phyloP scores from a whole-genome alignment of 768 basidiomycete genomes.

The Serendipita sp. region DNA sequence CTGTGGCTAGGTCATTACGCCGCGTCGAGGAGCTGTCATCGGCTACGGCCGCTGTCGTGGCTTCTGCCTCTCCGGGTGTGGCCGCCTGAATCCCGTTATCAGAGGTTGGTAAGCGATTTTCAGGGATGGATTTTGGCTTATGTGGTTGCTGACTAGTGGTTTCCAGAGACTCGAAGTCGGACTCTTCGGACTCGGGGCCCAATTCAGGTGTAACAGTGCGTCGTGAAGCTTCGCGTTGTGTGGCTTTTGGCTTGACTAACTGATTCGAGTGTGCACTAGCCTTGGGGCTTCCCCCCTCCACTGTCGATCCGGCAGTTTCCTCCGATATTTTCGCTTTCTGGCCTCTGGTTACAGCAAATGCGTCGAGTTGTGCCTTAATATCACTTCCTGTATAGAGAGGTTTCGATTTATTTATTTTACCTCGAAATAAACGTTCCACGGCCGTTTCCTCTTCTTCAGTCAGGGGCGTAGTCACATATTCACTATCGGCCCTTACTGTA shows the following conservation, averaged over 20 bases:
- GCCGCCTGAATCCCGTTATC: no score
- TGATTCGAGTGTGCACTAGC: background rate
- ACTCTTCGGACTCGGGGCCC: background rate
- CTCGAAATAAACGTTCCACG: background rate
- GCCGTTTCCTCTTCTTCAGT: background rate
- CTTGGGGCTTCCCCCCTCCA: background rate
- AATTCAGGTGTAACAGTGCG: background rate
- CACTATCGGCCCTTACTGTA: constrained; percentile 13
- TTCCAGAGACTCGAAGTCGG: background rate
- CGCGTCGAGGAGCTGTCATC: background rate
- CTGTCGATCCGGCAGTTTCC: background rate
- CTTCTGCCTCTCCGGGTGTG: background rate
- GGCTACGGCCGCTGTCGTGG: background rate
- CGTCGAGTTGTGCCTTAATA: background rate
- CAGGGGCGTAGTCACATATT: constrained; percentile 11
- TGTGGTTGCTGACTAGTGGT: background rate
- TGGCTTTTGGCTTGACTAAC: background rate
- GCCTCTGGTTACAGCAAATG: background rate
- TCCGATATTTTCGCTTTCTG: background rate
- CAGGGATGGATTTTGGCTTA: background rate
- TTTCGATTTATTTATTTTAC: background rate
- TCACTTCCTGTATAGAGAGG: background rate
- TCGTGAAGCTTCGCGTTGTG: background rate
- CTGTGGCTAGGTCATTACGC: background rate
- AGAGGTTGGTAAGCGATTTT: background rate